Base-by-base conservation (phyloP, 164 flowering plant species). In the Saururus chinensis region DNA sequence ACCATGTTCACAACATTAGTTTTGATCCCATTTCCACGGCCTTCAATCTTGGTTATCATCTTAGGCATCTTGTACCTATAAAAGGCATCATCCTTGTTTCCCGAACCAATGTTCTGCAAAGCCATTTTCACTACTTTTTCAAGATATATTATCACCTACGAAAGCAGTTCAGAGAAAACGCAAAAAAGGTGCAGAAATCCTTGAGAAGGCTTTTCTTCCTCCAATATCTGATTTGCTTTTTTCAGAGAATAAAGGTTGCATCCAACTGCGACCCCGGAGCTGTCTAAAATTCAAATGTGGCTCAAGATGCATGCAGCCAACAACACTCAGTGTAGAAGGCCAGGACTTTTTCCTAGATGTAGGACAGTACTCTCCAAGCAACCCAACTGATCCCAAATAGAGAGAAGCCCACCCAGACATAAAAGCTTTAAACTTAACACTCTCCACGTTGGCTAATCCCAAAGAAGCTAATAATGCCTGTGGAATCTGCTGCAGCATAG, bases 51-150 rank as follows among this genome's bases (percentile, higher is more conserved):
- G 35, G 98, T 91, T 0, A 88, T 71, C 98, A 91, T 91, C 66
- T 57, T 82, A 10, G 98, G 98, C 98, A 91, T 91, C 83, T 88
- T 91, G 63, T 88, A 88, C 85, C 98, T 85, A 49, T 91, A 91
- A 51, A 91, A 91, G 85, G 96, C 98, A 85, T 91, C 98, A 77
- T 88, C 95, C 8, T 81, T 79, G 82, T 91, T 91, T 14, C 78
- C 77, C 55, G 97, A 95, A 74, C 98, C 98, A 64, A 91, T 91
- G 65, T 91, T 91, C 64, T 88, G 96, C 64, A 91, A 65, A 23
- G 92, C 96, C 98, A 91, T 91, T 52, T 74, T 83, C 63, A 12
- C 49, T 45, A 7, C 4, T 45, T 17, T 45, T 12, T 12, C 49
- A 12, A 17, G 49, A 17, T 13, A 30, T n/a, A 30, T 30, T 30